Evolutionary conservation across 306 rosid genomes (phyloP).

Genomic region (Corylus americana): DNA sequence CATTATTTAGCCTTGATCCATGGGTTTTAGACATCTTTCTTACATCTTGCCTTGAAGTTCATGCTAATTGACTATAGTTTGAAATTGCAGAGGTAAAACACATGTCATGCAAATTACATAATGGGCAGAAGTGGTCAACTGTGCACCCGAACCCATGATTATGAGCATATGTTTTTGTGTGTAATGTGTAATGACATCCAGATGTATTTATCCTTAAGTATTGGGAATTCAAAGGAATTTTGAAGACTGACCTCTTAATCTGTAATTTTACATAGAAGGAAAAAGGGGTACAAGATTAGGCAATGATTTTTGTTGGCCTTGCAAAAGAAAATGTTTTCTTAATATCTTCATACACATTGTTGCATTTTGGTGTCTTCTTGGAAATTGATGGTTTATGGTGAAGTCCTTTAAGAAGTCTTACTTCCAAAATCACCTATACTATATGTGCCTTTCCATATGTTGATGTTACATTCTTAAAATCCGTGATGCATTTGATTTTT

Average conservation of each 20-base stretch:
- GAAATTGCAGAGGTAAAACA: neutral
- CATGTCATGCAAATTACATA: neutral
- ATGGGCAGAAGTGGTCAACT: neutral
- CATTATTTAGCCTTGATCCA: neutral
- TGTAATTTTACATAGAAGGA: neutral
- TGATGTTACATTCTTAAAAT: neutral
- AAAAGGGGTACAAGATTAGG: neutral
- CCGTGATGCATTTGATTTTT: neutral
- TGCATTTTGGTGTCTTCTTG: neutral
- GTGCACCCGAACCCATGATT: neutral
- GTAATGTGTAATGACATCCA: neutral
- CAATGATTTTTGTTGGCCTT: neutral
- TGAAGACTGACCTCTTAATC: neutral
- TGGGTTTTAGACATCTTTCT: neutral
- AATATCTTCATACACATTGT: neutral
- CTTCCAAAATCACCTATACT: neutral
- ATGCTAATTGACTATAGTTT: neutral
- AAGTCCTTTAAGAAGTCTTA: neutral
- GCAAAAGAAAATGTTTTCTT: neutral
- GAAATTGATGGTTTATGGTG: neutral
- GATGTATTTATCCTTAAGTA: neutral
- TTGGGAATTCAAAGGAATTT: neutral
- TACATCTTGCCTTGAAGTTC: neutral
- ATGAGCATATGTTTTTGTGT: neutral
- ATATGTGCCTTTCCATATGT: neutral